Conservation (phyloP, 495 filamentous ascomycete species). For the Amphirosellinia nigrospora region DNA sequence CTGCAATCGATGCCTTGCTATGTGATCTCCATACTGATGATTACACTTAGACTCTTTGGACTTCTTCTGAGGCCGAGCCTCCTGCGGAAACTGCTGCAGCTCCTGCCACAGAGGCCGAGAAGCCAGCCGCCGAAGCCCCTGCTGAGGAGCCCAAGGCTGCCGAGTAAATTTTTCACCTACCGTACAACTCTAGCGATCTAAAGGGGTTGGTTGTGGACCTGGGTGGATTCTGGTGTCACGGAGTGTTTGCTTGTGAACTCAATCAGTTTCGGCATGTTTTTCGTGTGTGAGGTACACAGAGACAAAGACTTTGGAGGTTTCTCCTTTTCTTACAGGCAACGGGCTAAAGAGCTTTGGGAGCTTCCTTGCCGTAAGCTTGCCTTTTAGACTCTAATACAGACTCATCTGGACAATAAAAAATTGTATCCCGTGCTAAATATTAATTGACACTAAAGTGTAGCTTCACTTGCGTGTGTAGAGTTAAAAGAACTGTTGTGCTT, state of each 20-base stretch:
- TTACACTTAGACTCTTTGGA: constrained; percentile 88
- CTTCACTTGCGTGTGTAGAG: neutral
- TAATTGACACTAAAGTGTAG: neutral
- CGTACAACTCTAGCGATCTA: constrained; percentile 40
- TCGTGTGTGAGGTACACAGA: constrained; percentile 51
- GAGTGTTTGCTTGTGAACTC: constrained; percentile 57
- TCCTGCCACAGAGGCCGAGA: constrained; percentile 61
- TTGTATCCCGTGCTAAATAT: constrained; percentile 31
- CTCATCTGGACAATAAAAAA: constrained; percentile 52
- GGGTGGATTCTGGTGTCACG: constrained; percentile 59
- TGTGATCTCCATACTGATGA: constrained; percentile 25
- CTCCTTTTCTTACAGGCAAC: constrained; percentile 47
- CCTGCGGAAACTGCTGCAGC: constrained; percentile 68
- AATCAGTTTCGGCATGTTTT: constrained; percentile 60
- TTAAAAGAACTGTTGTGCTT: neutral
- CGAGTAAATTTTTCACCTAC: constrained; percentile 50
- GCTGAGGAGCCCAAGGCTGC: constrained; percentile 59
- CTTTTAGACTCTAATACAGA: constrained; percentile 57
- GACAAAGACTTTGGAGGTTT: constrained; percentile 45
- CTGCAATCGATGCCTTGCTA: neutral
- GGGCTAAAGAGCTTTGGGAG: constrained; percentile 52
- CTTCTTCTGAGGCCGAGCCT: constrained; percentile 95
- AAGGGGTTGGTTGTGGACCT: constrained; percentile 38
- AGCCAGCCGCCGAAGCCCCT: constrained; percentile 49
- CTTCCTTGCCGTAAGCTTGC: constrained; percentile 52